Evolutionary conservation across 768 basidiomycete species (phyloP).

Genomic region (Crassisporium funariophilum): DNA sequence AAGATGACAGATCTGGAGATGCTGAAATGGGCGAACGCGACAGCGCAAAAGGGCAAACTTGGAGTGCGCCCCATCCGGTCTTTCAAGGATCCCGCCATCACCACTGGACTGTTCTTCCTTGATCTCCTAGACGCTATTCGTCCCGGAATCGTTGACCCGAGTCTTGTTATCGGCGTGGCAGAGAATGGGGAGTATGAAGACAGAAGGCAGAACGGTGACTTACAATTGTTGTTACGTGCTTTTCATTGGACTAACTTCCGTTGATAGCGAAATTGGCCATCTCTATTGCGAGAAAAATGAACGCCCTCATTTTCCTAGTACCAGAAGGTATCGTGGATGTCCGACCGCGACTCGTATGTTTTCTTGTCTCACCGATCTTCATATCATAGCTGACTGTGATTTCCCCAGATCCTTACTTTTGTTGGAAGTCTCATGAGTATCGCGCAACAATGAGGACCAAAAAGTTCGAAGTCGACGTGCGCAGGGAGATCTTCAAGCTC

Average conservation of each 20-base stretch:
- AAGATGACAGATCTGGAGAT: slow-evolving; percentile 93
- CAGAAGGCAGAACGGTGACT: slow-evolving; percentile 90
- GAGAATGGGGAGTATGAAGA: slow-evolving; percentile 79
- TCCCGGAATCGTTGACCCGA: slow-evolving; percentile 94
- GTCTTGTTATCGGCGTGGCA: slow-evolving; percentile 65
- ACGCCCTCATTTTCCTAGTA: slow-evolving; percentile 93
- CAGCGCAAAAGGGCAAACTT: slow-evolving; percentile 72
- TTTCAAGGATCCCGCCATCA: slow-evolving; percentile 91
- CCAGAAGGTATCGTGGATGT: slow-evolving; percentile 98
- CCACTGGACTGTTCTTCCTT: slow-evolving; percentile 90
- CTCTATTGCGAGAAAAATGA: slow-evolving; percentile 98
- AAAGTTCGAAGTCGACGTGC: slow-evolving; percentile 5
- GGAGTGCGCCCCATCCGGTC: slow-evolving; percentile 71
- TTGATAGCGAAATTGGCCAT: slow-evolving; percentile 97
- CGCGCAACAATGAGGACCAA: slow-evolving; percentile 38
- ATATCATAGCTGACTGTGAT: background rate
- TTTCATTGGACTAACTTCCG: too few species aligned
- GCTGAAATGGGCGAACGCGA: slow-evolving; percentile 94
- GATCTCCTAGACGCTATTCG: slow-evolving; percentile 88
- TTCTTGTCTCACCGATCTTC: background rate
- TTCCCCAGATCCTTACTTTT: slow-evolving; percentile 84
- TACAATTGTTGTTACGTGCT: slow-evolving; percentile 25
- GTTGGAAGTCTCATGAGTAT: slow-evolving; percentile 91
- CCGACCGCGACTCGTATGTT: slow-evolving; percentile 80
- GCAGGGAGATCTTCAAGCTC: slow-evolving; percentile 9